Base-by-base conservation (phyloP, 2,329 filamentous ascomycete genomes). In the Periconia macrospinosa region DNA sequence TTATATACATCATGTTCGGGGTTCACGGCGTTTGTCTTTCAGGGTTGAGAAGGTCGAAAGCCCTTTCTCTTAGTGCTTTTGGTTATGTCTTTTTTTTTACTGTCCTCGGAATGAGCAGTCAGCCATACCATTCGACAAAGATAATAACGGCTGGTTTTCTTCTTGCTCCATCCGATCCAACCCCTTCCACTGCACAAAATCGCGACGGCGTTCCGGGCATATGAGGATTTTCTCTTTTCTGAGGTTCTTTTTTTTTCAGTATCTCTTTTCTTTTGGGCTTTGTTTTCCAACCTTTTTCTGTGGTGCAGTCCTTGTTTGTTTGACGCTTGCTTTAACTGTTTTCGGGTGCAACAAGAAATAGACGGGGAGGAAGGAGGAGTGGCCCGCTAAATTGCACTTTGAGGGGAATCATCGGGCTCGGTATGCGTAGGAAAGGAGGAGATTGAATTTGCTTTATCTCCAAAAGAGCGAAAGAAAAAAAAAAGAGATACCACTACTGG, bases 301-400 rank as follows among this genome's bases (percentile, higher is more conserved):
- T 10, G 33, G 33, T 37, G 33, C 33, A 37, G 33, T 37, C 11
- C 11, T 37, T 37, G 33, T 10, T 13, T 37, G 33, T n/a, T 37
- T 37, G 6, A 17, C 41, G 17, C 35, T n/a, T 41, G 33, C 15
- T 27, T 41, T 27, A 27, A 5, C 23, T 27, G 23, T 41, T n/a
- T 27, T 30, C 15, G 17, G 35, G 35, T 37, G 11, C 33, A 37
- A n/a, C 11, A 6, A 37, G 33, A 37, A 37, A 37, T 37, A 37
- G 33, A 37, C 33, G 33, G 33, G 33, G 33, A 37, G 11, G 33
- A 13, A 5, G 33, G 33, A 37, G 11, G 11, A 37, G 33, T 37
- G 47, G 35, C 45, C 49, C 48, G 41, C 53, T 55, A 55, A 55
- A 55, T 55, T 55, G 53, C 48, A 45, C 44, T 7, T 19, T 19